phyloP scores from a whole-genome alignment of 208 protist species.

The Angomonas desouzai region DNA sequence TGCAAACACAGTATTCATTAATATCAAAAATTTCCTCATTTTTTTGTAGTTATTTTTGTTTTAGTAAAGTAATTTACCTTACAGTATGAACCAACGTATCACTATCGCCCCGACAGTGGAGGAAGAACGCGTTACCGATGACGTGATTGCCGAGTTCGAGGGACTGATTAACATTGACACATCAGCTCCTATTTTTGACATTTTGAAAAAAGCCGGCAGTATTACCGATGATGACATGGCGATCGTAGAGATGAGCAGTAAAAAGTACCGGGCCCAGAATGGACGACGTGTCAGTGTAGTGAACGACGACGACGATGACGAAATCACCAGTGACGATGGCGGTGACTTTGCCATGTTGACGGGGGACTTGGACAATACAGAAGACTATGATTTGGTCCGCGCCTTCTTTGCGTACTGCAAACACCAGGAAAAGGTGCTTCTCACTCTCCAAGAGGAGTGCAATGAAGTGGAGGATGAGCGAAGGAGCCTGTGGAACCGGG shows the following conservation, averaged over 20 bases:
- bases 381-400: conserved; percentile 26
- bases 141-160: conserved; percentile 23
- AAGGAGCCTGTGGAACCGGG: conserved; percentile 16
- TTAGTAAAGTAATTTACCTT: conserved; percentile 2
- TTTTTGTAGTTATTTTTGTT: conserved; percentile 11
- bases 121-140: conserved; percentile 31
- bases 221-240: neutral
- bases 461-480: conserved; percentile 29
- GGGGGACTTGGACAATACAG: conserved; percentile 13
- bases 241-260: neutral
- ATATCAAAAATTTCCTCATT: neutral
- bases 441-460: conserved; percentile 17
- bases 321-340: conserved; percentile 41
- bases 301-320: conserved; percentile 7
- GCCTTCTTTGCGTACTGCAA: conserved; percentile 27
- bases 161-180: conserved; percentile 3
- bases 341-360: conserved; percentile 35
- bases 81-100: conserved; percentile 17
- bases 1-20: no score
- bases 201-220: neutral
- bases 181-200: neutral
- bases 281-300: neutral
- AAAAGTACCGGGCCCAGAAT: neutral
- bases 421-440: conserved; percentile 26
- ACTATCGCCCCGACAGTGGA: conserved; percentile 3